A percentile compares a stretch with the other conserved stretches of the same genome.
These are phyloP conservation scores for Fusarium avenaceum DNA, from an alignment of 2,329 filamentous ascomycete species.

Conservation along the genomic window DNA sequence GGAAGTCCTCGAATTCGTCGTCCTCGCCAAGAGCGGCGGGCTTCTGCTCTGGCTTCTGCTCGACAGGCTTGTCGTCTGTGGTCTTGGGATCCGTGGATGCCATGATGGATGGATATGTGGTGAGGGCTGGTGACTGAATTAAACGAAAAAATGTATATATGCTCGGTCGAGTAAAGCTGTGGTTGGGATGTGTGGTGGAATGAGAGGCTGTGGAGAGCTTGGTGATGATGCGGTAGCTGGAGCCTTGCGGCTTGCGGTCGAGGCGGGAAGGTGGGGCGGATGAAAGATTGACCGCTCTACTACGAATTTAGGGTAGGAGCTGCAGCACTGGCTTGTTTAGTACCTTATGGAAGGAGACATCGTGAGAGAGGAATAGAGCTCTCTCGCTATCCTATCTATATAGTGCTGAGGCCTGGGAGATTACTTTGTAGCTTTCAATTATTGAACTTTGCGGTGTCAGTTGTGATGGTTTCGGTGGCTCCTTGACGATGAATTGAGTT, in stretches of 20 bases:
- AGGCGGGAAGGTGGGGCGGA: conserved; percentile 37
- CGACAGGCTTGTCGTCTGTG: conserved; percentile 45
- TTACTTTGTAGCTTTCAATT: no score
- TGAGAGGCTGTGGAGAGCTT: conserved; percentile 22
- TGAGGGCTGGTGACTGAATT: no score
- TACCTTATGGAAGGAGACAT: not conserved
- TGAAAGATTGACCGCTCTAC: conserved; percentile 28
- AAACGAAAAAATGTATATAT: not conserved
- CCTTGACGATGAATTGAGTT: no score
- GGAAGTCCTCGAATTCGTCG: conserved; percentile 99
- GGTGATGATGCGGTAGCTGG: conserved; percentile 41
- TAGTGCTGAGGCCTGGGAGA: no score
- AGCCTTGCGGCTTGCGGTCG: conserved; percentile 30
- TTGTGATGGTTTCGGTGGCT: no score
- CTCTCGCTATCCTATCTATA: no score
- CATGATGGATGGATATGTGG: conserved; percentile 22
- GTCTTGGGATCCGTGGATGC: conserved; percentile 48
- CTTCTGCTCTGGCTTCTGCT: conserved; percentile 49
- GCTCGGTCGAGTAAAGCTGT: not conserved
- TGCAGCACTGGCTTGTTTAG: no score
- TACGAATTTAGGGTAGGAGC: not conserved
- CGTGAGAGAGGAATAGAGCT: not conserved
- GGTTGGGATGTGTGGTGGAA: not conserved
- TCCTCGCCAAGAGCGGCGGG: conserved; percentile 87
- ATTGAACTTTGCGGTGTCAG: no score